These are phyloP conservation scores for Sanghuangporus sanghuang DNA, from an alignment of 1,284 basidiomycete species.

Conservation along the genomic window DNA sequence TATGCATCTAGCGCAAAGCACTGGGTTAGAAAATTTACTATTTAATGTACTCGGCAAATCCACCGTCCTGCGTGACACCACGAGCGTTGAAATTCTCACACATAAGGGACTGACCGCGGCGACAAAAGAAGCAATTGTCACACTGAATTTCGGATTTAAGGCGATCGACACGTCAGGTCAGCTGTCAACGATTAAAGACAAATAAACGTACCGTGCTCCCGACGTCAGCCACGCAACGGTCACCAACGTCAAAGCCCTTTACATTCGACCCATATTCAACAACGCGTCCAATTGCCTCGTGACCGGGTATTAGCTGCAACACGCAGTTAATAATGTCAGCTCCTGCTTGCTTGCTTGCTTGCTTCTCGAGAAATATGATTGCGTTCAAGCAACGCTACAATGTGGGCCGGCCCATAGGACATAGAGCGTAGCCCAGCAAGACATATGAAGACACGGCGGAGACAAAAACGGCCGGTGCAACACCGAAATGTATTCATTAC, in stretches of 20 bases:
- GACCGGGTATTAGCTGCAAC: conserved; percentile 35
- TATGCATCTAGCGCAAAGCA: not conserved
- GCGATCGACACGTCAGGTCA: not conserved
- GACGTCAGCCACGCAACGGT: conserved; percentile 55
- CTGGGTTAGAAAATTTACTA: conserved; percentile 44
- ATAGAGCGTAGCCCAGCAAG: not conserved
- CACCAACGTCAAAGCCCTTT: conserved; percentile 46
- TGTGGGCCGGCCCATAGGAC: not conserved
- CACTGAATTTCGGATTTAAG: conserved; percentile 42
- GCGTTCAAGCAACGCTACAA: not conserved
- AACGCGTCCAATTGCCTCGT: conserved; percentile 53
- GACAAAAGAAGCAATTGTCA: conserved; percentile 78
- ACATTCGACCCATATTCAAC: conserved; percentile 51
- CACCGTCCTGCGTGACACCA: conserved; percentile 74
- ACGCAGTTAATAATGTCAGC: not conserved
- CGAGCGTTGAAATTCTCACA: conserved; percentile 78
- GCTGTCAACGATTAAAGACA: not conserved
- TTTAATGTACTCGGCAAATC: conserved; percentile 83
- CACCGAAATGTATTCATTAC: conserved; percentile 4
- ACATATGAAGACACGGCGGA: not conserved
- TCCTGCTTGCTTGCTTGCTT: not conserved
- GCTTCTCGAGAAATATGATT: too few relatives aligned
- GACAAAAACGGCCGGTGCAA: not conserved
- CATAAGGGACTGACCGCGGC: conserved; percentile 64
- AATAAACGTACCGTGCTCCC: conserved; percentile 34